A percentile compares a stretch with the other conserved stretches of the same genome.
Conservation (phyloP, 192 early-diverging fungal species). For the Backusella liffmaniae region DNA sequence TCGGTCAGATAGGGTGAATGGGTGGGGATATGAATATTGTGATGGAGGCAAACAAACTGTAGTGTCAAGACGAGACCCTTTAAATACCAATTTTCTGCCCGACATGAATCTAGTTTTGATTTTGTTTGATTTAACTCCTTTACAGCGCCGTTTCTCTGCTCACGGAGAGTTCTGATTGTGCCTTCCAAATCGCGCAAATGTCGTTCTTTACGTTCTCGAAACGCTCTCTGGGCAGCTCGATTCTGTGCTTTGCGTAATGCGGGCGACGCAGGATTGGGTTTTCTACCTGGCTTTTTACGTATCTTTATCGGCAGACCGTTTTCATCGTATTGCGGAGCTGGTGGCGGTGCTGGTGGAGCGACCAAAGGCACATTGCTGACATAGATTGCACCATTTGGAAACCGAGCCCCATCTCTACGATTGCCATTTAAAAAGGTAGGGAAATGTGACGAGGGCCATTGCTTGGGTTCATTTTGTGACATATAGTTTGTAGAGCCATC, state of each 20-base stretch:
- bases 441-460: background rate
- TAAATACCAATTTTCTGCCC: conserved; percentile 49
- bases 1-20: conserved; percentile 35
- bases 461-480: conserved; percentile 7
- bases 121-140: conserved; percentile 44
- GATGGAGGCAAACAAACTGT: conserved; percentile 41
- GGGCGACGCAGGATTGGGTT: conserved; percentile 61
- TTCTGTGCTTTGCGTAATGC: conserved; percentile 76
- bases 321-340: conserved; percentile 15
- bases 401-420: background rate
- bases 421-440: background rate
- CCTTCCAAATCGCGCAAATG: conserved; percentile 77
- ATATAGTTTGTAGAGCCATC: background rate
- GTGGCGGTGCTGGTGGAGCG: background rate
- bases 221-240: conserved; percentile 86
- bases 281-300: conserved; percentile 59
- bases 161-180: conserved; percentile 65
- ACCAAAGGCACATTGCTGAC: conserved; percentile 10
- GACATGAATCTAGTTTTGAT: conserved; percentile 41
- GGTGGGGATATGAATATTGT: conserved; percentile 36
- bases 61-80: conserved; percentile 49
- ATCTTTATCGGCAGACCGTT: conserved; percentile 41
- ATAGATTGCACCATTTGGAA: background rate
- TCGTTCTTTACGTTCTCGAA: conserved; percentile 83
- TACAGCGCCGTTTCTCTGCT: conserved; percentile 48